These are phyloP conservation scores for Avicennia marina DNA, from an alignment of 257 asterid genomes.

Conservation along the genomic window DNA sequence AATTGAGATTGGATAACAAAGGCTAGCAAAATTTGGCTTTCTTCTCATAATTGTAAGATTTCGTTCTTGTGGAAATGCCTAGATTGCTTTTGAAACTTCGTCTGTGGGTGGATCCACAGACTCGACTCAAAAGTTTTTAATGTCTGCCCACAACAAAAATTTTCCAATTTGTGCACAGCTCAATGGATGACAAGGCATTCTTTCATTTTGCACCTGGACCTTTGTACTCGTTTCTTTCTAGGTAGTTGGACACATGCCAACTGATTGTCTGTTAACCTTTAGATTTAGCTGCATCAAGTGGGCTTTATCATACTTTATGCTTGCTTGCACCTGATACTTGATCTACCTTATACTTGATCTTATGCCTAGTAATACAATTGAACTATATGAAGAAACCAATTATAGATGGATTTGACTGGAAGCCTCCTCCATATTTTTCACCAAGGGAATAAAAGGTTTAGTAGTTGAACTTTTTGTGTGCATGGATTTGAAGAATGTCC, in stretches of 20 bases:
- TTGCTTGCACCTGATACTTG: not conserved
- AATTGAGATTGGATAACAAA: not conserved
- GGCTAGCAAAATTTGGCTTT: constrained; percentile 5
- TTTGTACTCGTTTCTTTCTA: not conserved
- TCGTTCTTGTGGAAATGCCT: constrained; percentile 12
- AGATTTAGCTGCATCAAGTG: not conserved
- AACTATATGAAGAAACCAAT: not conserved
- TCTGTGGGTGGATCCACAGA: no score
- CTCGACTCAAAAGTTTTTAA: no score
- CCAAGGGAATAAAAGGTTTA: not conserved
- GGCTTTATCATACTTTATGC: not conserved
- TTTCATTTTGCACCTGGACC: not conserved
- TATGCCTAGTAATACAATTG: no score
- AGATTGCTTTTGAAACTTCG: not conserved
- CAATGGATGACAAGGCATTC: no score
- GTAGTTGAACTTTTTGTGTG: not conserved
- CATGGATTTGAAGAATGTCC: not conserved
- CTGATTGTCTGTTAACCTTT: not conserved
- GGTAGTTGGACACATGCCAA: not conserved
- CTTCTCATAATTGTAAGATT: constrained; percentile 6
- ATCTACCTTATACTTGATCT: not conserved
- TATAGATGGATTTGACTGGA: not conserved
- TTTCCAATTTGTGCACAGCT: no score
- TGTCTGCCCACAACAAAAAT: no score
- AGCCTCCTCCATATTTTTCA: not conserved